Conservation (phyloP, 129 eudicot genomes). For the Centella asiatica region DNA sequence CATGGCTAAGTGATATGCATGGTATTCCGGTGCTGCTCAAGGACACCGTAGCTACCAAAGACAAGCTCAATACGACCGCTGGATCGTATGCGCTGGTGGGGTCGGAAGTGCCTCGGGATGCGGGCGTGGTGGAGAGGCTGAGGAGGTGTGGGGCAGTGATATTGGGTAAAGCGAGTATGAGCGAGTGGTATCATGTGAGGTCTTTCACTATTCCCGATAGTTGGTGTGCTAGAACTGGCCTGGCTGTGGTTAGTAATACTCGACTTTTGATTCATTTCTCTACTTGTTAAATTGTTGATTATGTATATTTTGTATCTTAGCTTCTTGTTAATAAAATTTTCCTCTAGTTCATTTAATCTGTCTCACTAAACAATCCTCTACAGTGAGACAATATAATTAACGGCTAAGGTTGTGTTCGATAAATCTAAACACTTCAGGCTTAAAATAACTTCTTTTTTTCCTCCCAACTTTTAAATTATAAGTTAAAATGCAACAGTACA, state of each 20-base stretch:
- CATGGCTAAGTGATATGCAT: conserved; percentile 6
- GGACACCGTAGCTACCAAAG: conserved; percentile 30
- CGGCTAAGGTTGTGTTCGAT: too few relatives aligned
- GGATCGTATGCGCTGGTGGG: conserved; percentile 42
- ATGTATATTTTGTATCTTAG: too few relatives aligned
- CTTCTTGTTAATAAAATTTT: too few relatives aligned
- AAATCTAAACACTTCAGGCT: too few relatives aligned
- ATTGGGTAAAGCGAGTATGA: conserved; percentile 34
- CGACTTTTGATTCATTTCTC: too few relatives aligned
- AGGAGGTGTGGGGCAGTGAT: conserved; percentile 30
- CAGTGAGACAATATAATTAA: too few relatives aligned
- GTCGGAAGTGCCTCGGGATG: conserved; percentile 27
- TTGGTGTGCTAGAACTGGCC: conserved; percentile 37
- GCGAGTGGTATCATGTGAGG: conserved; percentile 34
- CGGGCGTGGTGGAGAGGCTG: conserved; percentile 31
- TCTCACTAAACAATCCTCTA: too few relatives aligned
- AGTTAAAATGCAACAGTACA: too few relatives aligned
- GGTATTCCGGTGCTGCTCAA: conserved; percentile 39
- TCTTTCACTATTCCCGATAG: conserved; percentile 24
- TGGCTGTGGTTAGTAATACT: conserved; percentile 17
- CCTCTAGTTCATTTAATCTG: too few relatives aligned
- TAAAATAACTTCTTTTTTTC: too few relatives aligned
- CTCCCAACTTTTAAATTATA: too few relatives aligned
- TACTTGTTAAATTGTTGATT: too few relatives aligned
- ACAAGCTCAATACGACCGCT: conserved; percentile 30